phyloP scores from a whole-genome alignment of 176 grass and related monocot genomes.

The Avena atlantica region DNA sequence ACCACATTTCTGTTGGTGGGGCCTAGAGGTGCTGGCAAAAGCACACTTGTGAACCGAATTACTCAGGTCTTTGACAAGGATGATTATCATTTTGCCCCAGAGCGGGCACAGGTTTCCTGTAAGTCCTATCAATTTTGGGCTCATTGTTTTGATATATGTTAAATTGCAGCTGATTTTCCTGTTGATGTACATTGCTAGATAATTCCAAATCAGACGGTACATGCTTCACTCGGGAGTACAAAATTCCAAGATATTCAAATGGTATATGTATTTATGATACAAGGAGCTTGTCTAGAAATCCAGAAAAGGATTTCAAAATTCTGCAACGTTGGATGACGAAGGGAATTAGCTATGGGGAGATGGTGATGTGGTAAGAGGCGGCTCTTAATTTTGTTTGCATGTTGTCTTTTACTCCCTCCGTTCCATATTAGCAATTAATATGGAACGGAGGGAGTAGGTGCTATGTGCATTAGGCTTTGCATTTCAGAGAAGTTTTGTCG shows the following conservation, averaged over 20 bases:
- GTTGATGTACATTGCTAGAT: slow-evolving; percentile 44
- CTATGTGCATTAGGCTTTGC: background rate
- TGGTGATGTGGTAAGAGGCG: slow-evolving; percentile 53
- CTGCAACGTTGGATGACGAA: slow-evolving; percentile 69
- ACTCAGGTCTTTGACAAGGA: slow-evolving; percentile 70
- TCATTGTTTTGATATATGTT: background rate
- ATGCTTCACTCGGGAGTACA: slow-evolving; percentile 62
- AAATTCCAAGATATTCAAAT: slow-evolving; percentile 68
- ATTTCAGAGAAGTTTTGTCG: background rate
- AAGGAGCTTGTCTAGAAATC: slow-evolving; percentile 45
- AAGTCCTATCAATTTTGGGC: slow-evolving; percentile 37
- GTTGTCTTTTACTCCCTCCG: background rate
- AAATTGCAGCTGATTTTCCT: slow-evolving; percentile 35
- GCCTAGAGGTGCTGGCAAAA: slow-evolving; percentile 81
- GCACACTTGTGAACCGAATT: slow-evolving; percentile 70
- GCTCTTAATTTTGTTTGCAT: background rate
- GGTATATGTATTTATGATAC: slow-evolving; percentile 87
- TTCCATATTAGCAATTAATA: too few species aligned
- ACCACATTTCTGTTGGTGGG: slow-evolving; percentile 78
- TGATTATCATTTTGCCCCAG: slow-evolving; percentile 49
- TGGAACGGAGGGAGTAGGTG: background rate
- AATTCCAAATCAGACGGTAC: slow-evolving; percentile 55
- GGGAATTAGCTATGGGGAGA: slow-evolving; percentile 68
- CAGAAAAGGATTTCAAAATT: slow-evolving; percentile 55
- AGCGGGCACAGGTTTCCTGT: slow-evolving; percentile 55